A percentile compares a stretch with the other conserved stretches of the same genome.
Conservation (phyloP, 2,329 filamentous ascomycete genomes). For the Cladosporium sp. region DNA sequence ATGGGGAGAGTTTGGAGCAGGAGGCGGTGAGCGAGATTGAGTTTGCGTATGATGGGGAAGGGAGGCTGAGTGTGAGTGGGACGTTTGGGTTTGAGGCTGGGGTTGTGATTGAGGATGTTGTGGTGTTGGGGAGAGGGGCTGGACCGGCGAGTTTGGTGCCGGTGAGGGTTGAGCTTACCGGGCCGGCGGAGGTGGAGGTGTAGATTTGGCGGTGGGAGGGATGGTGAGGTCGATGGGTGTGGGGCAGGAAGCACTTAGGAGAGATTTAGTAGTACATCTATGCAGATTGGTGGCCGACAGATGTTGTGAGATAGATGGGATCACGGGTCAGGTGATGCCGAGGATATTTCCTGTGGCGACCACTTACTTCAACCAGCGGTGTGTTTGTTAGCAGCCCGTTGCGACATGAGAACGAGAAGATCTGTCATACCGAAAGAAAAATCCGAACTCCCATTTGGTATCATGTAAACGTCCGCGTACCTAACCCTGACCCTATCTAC, state of each 20-base stretch:
- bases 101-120: constrained; percentile 44
- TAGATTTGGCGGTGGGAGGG: not conserved
- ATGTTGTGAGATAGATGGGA: too few relatives aligned
- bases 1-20: constrained; percentile 64
- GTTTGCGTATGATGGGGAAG: constrained; percentile 50
- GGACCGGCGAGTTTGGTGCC: constrained; percentile 2
- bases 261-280: too few relatives aligned
- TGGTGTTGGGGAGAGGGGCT: constrained; percentile 39
- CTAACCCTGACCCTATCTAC: too few relatives aligned
- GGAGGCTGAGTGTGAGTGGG: constrained; percentile 47
- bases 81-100: constrained; percentile 47
- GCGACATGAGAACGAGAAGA: too few relatives aligned
- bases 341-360: too few relatives aligned
- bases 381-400: too few relatives aligned
- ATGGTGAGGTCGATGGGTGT: not conserved
- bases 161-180: not conserved
- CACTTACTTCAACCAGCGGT: too few relatives aligned
- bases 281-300: too few relatives aligned
- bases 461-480: too few relatives aligned
- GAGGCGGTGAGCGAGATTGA: constrained; percentile 49
- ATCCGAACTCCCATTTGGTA: too few relatives aligned
- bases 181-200: not conserved
- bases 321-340: too few relatives aligned
- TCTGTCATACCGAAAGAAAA: too few relatives aligned
- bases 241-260: not conserved